phyloP scores from a whole-genome alignment of 106 monocot species.

The Dendrobium catenatum region DNA sequence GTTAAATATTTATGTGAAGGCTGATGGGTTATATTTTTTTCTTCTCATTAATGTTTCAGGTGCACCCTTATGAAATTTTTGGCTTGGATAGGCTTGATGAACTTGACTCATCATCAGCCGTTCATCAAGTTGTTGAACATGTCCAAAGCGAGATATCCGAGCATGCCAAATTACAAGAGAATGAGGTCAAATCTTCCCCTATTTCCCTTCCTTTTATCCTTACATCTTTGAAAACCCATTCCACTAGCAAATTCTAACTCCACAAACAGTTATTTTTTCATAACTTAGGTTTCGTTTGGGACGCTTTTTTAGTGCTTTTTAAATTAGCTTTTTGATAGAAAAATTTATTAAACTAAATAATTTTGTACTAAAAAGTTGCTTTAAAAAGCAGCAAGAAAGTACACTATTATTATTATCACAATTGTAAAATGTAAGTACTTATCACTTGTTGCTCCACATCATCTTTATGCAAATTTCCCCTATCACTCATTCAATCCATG shows the following conservation, averaged over 20 bases:
- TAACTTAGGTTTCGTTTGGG: too few relatives aligned
- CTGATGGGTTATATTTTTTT: background rate
- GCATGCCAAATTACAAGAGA: constrained; percentile 24
- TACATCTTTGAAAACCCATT: background rate
- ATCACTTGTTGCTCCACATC: too few relatives aligned
- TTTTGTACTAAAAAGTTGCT: too few relatives aligned
- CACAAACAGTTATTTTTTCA: background rate
- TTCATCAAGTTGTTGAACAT: constrained; percentile 26
- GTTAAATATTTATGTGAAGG: background rate
- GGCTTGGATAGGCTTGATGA: constrained; percentile 47
- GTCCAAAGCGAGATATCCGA: constrained; percentile 17
- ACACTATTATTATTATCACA: too few relatives aligned
- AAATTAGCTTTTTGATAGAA: too few relatives aligned
- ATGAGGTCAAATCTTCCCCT: constrained; percentile 8
- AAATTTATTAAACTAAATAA: too few relatives aligned
- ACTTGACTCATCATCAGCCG: constrained; percentile 6
- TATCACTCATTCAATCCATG: too few relatives aligned
- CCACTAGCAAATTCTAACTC: background rate
- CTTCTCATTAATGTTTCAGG: constrained; percentile 32
- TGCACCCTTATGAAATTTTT: constrained; percentile 63
- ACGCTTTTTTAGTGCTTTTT: too few relatives aligned
- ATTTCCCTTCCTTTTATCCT: background rate
- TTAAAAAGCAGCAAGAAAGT: too few relatives aligned
- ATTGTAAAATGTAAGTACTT: too few relatives aligned
- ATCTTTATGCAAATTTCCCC: too few relatives aligned